Conservation (phyloP, 208 protist species). For the Naegleria gruberi region DNA sequence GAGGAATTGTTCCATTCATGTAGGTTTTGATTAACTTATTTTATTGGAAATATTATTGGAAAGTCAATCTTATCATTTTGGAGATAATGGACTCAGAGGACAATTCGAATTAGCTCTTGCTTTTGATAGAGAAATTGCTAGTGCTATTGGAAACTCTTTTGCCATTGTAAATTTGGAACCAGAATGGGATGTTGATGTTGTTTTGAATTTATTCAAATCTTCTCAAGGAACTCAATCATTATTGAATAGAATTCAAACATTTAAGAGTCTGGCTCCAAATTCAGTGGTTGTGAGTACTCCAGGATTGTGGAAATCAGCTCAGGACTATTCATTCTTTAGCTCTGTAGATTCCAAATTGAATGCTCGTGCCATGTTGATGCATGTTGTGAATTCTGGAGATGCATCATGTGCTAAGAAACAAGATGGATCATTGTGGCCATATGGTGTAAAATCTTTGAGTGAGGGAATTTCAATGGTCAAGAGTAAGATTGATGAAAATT, state of each 20-base stretch:
- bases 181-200: not conserved
- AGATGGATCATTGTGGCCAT: no score
- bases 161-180: not conserved
- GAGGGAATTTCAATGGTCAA: no score
- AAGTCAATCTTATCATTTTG: no score
- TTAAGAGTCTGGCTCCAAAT: not conserved
- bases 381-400: not conserved
- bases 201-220: not conserved
- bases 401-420: no score
- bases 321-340: not conserved
- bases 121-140: not conserved
- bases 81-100: no score
- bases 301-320: not conserved
- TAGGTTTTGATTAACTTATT: no score
- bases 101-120: no score
- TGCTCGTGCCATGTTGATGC: not conserved
- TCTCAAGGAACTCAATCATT: not conserved
- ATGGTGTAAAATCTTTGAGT: no score
- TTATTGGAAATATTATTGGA: no score
- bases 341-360: not conserved
- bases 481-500: no score
- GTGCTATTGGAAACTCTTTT: not conserved
- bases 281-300: not conserved
- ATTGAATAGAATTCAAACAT: not conserved
- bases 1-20: no score